Evolutionary conservation across 2,329 filamentous ascomycete genomes (phyloP).

Genomic region (Neonectria hederae): DNA sequence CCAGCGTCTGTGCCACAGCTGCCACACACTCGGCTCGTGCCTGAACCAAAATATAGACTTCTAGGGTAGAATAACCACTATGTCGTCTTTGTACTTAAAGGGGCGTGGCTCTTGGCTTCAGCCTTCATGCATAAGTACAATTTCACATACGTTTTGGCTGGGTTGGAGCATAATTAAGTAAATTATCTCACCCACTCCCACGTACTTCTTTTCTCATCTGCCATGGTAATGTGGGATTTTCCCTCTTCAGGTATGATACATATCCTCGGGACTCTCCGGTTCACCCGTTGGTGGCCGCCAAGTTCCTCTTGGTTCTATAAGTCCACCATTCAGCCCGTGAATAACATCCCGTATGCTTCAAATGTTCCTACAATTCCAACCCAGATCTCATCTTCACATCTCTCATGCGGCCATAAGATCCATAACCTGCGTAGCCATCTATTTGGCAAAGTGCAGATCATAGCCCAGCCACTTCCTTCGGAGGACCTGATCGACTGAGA

Average conservation of each 20-base stretch:
- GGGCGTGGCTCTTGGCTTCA: not conserved
- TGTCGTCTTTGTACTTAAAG: no score
- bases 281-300: slow-evolving; percentile 13
- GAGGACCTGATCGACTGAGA: slow-evolving; percentile 80
- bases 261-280: slow-evolving; percentile 2
- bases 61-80: not conserved
- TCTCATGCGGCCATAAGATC: slow-evolving; percentile 2
- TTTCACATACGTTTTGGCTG: not conserved
- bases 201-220: slow-evolving; percentile 1
- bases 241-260: slow-evolving; percentile 22
- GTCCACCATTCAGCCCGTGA: slow-evolving; percentile 12
- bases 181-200: slow-evolving; percentile 5
- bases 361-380: slow-evolving; percentile 19
- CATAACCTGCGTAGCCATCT: slow-evolving; percentile 46
- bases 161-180: not conserved
- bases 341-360: slow-evolving; percentile 12
- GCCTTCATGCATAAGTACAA: not conserved
- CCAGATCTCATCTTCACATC: not conserved
- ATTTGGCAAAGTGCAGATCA: slow-evolving; percentile 99
- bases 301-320: slow-evolving; percentile 14
- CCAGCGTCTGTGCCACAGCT: not conserved
- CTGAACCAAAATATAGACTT: not conserved
- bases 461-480: slow-evolving; percentile 96
- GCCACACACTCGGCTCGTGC: no score
- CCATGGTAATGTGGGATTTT: slow-evolving; percentile 13